Evolutionary conservation across 495 filamentous ascomycete species (phyloP), one percentile per base, ranked within the genome.

Genomic region (Neurospora africana): DNA sequence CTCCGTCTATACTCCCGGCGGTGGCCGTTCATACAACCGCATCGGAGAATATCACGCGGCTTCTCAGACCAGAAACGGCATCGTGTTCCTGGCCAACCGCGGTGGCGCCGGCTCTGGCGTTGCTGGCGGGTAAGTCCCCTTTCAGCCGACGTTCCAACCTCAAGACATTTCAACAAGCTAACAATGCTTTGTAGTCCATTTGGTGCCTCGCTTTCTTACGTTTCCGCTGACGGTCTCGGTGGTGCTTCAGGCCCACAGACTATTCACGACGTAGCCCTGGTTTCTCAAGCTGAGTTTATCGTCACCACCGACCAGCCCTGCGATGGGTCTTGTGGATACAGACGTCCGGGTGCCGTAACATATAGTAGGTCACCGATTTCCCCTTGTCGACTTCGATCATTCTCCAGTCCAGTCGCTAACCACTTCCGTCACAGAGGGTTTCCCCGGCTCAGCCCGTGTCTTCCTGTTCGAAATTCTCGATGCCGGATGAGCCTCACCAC

Each of bases 401-500:
- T 21, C n/a, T 11, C 4, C 3, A 47, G 43, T 47, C 9, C 9
- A 21, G 2, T 13, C 9, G 2, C n/a, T 47, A 47, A 47, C 10
- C n/a, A 11, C 43, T 23, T 11, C 11, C 23, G 23, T 21, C 43
- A 11, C 47, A 58, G 23, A 91, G 76, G 91, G 91, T 69, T 93
- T 91, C 74, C 82, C 72, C 35, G 89, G 89, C 30, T 79, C 85
- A 4, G 78, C 84, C 35, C 92, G 91, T 79, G 80, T 89, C 47
- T 92, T 93, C 81, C 78, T 92, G 27, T 81, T 90, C 41, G 88
- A 93, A 93, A 68, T 93, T 92, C 79, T 76, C 79, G 17, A 92
- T 93, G 91, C 91, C 91, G 1, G 70, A 78, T 1, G 43, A 47
- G 1, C 43, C 43, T 0, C 9, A 11, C 4, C 43, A 47, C n/a